Base-by-base conservation (phyloP, 306 rosid genomes). In the Geum urbanum region DNA sequence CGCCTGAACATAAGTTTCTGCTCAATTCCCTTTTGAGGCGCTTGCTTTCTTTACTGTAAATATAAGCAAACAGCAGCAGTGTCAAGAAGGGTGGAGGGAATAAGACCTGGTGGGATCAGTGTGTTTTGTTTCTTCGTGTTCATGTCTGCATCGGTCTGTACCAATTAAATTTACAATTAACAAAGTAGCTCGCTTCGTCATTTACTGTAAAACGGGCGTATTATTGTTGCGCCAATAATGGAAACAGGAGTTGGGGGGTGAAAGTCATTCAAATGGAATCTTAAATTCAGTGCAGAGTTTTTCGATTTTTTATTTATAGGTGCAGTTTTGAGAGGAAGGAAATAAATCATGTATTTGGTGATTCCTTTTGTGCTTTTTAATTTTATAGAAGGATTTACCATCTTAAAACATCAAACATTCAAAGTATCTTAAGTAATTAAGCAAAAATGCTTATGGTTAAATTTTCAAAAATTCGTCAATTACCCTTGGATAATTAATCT, bases 121-220 rank as follows among this genome's bases (percentile, higher is more conserved):
- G 66, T 32, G 45, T 57, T n/a, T n/a, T n/a, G 55, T 52, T 43
- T 73, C 74, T 72, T 80, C 86, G 83, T 78, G 83, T 69, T 80
- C 82, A 22, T 50, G 4, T 46, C 9, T 73, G 78, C 63, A n/a
- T n/a, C n/a, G n/a, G n/a, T n/a, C n/a, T 74, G 76, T 57, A 61
- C 63, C 77, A 27, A 75, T 75, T 67, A 58, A 65, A 67, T 74
- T 76, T 70, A 72, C 77, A 70, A 66, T 69, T 62, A n/a, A 77
- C 76, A 27, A 77, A 48, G 82, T 69, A 67, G 70, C 66, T 71
- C 44, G 69, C 56, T 68, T 76, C 63, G 63, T 61, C 73, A 50
- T 72, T 16, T 22, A 54, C 60, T 51, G 8, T 12, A 7, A 20
- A 59, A 45, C 51, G n/a, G 5, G 48, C 44, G 19, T 64, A 69